Conservation (phyloP, 2,329 filamentous ascomycete species). For the Xylariales sp. region DNA sequence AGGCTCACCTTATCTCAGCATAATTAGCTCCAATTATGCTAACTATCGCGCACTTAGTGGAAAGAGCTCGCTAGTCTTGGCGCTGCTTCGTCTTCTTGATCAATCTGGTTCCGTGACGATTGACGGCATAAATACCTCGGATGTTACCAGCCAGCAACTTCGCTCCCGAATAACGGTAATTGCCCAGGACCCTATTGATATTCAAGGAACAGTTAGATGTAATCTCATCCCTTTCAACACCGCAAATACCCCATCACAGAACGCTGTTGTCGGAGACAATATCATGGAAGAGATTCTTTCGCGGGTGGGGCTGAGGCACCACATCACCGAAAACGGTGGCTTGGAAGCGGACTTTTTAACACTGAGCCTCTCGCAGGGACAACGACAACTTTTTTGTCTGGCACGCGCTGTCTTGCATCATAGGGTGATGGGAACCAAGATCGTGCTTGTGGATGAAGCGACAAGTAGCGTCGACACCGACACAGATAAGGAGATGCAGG, state of each 20-base stretch:
- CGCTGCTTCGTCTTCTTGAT: not conserved
- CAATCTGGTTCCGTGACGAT: not conserved
- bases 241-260: not conserved
- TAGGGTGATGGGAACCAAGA: not conserved
- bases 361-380: conserved; percentile 1
- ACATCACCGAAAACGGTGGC: not conserved
- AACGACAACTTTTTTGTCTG: not conserved
- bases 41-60: not conserved
- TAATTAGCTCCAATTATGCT: not conserved
- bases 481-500: not conserved
- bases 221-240: not conserved
- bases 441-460: conserved; percentile 8
- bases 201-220: not conserved
- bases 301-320: not conserved
- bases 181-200: not conserved
- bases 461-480: not conserved
- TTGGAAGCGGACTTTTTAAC: conserved; percentile 1
- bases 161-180: not conserved
- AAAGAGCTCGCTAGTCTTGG: not conserved
- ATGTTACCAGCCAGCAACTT: not conserved
- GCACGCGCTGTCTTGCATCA: not conserved
- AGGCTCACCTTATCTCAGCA: not conserved
- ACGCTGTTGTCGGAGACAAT: not conserved
- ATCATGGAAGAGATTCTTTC: not conserved
- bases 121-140: not conserved